Base-by-base conservation (phyloP, 2,329 filamentous ascomycete species). In the Fusarium citri region DNA sequence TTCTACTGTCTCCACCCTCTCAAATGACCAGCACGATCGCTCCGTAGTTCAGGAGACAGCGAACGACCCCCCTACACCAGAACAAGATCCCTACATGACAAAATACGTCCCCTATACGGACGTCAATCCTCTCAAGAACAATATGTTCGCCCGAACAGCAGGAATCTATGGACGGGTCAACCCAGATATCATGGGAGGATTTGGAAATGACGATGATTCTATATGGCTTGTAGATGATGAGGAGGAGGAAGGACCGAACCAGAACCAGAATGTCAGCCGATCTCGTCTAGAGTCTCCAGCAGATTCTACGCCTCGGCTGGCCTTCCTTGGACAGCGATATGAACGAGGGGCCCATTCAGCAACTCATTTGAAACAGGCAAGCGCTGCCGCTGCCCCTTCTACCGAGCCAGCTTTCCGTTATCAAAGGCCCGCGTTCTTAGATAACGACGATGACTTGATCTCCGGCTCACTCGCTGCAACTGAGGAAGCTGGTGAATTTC, bases 201-300 rank as follows among this genome's bases (percentile, higher is more conserved):
- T 79, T 43, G 77, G 73, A 18, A 71, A 71, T n/a, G 78, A 80
- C 8, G 68, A 74, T 18, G 72, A 74, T n/a, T 76, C 68, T 28
- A 73, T 74, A 40, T 77, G 67, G 76, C 74, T 73, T 8, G 73
- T 76, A 6, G 76, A 78, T 47, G 77, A 78, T 41, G 75, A 76
- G 34, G 73, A 72, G 28, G 77, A 78, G 42, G 75, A 76, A 34
- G 72, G 71, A 40, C 67, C 68, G 23, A 71, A n/a, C 7, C 37
- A 74, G 41, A 64, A 71, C 12, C 18, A 64, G 42, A 28, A 15
- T 26, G 26, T 53, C 8, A 50, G 37, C 6, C 34, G 47, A 51
- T 23, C 30, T 18, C 48, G 15, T 11, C 15, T 7, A 9, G n/a
- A n/a, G 15, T 28, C 25, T 28, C 34, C 31, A 53, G n/a, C 23